These are phyloP conservation scores for Leccinum proliferum DNA, from an alignment of 1,284 basidiomycete genomes.

Conservation along the genomic window DNA sequence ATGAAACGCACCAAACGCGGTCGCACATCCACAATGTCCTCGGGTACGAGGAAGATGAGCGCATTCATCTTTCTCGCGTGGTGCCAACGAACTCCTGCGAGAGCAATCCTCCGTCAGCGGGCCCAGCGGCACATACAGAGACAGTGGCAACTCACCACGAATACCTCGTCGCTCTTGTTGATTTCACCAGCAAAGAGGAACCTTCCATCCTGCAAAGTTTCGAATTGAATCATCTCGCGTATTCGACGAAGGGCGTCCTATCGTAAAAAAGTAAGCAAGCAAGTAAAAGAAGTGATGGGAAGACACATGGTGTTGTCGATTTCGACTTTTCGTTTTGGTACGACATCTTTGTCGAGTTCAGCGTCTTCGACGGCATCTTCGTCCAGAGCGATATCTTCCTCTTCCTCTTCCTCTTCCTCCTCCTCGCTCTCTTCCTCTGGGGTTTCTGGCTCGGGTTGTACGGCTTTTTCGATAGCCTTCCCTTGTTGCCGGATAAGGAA, in stretches of 20 bases:
- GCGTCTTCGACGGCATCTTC: constrained; percentile 64
- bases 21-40: too few species aligned
- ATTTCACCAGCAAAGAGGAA: too few species aligned
- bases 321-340: constrained; percentile 77
- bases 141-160: too few species aligned
- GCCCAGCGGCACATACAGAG: too few species aligned
- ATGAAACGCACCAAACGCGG: constrained; percentile 63
- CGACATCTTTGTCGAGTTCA: constrained; percentile 70
- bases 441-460: constrained; percentile 15
- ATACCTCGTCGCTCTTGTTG: too few species aligned
- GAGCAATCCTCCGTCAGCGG: too few species aligned
- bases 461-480: background rate
- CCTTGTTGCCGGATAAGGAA: constrained; percentile 21
- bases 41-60: too few species aligned
- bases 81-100: too few species aligned
- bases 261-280: background rate
- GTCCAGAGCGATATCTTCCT: constrained; percentile 57
- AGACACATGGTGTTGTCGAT: constrained; percentile 69
- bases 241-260: constrained; percentile 82
- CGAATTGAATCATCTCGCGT: constrained; percentile 72
- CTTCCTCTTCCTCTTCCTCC: constrained; percentile 30
- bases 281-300: background rate
- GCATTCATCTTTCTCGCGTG: too few species aligned
- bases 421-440: constrained; percentile 38
- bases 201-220: too few species aligned